Evolutionary conservation across 768 basidiomycete species (phyloP).

Genomic region (Xanthoconium purpureum): DNA sequence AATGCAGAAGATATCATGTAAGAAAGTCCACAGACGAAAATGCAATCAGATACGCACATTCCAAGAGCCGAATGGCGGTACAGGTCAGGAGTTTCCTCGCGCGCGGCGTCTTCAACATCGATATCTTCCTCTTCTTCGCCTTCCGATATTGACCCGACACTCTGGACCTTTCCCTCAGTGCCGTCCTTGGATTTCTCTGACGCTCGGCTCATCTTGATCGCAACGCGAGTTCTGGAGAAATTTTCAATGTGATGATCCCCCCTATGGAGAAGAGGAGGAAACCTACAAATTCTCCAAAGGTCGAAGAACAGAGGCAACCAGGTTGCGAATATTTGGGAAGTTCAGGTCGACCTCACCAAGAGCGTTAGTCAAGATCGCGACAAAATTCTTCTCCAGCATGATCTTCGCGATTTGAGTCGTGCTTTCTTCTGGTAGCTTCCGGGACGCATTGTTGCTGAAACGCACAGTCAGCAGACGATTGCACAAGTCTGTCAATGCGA

Average conservation of each 20-base stretch:
- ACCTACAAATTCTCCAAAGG: constrained; percentile 88
- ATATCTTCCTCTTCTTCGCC: constrained; percentile 56
- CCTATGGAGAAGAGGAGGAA: background rate
- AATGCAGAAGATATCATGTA: background rate
- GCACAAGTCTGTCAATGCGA: constrained; percentile 84
- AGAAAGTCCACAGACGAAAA: constrained; percentile 2
- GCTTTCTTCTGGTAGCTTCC: constrained; percentile 62
- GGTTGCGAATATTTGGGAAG: constrained; percentile 83
- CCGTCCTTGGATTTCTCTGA: constrained; percentile 63
- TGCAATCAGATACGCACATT: constrained; percentile 53
- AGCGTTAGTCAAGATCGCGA: constrained; percentile 80
- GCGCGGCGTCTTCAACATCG: constrained; percentile 49
- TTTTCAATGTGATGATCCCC: constrained; percentile 1
- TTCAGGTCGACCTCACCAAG: constrained; percentile 93
- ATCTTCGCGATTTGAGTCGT: constrained; percentile 92
- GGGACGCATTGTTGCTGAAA: constrained; percentile 50
- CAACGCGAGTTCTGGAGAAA: constrained; percentile 75
- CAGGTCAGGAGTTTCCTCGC: constrained; percentile 87
- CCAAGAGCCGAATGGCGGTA: constrained; percentile 96
- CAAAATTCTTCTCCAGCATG: constrained; percentile 98
- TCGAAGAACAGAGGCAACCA: constrained; percentile 84
- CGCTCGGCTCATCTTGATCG: constrained; percentile 95
- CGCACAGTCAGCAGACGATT: constrained; percentile 82
- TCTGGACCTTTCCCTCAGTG: constrained; percentile 44
- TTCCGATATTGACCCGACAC: constrained; percentile 41